phyloP scores from a whole-genome alignment of 2,329 filamentous ascomycete species.

The Stylonectria norvegica region DNA sequence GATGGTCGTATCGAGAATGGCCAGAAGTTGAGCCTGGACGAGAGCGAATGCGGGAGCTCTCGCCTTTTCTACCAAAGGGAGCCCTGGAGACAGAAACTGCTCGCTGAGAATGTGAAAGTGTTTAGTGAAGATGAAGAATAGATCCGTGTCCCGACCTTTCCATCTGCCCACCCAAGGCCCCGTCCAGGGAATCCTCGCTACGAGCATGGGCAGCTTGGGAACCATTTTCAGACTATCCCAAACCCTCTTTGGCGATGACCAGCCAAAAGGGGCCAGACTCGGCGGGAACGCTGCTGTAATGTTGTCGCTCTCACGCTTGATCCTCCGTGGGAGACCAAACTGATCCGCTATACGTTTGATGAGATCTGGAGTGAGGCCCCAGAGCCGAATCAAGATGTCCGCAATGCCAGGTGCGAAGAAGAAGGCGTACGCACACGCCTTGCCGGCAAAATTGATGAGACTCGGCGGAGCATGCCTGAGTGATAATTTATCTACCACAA shows the following conservation, averaged over 20 bases:
- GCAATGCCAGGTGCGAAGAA: slow-evolving; percentile 87
- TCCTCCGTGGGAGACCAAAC: slow-evolving; percentile 59
- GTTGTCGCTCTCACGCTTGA: slow-evolving; percentile 56
- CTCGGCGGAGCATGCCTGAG: slow-evolving; percentile 63
- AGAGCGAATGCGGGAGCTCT: slow-evolving; percentile 74
- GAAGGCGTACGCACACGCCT: slow-evolving; percentile 88
- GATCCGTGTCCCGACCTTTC: slow-evolving; percentile 81
- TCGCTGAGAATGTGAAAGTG: slow-evolving; percentile 77
- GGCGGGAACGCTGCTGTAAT: slow-evolving; percentile 69
- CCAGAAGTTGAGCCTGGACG: slow-evolving; percentile 77
- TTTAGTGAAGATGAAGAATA: slow-evolving; percentile 90
- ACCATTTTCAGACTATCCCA: slow-evolving; percentile 61
- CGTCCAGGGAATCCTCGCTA: slow-evolving; percentile 75
- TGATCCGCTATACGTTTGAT: slow-evolving; percentile 70
- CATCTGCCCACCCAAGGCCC: slow-evolving; percentile 82
- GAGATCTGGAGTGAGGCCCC: slow-evolving; percentile 66
- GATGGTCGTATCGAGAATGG: slow-evolving; percentile 77
- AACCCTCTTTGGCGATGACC: slow-evolving; percentile 50
- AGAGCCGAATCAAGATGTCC: slow-evolving; percentile 77
- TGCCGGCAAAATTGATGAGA: slow-evolving; percentile 81
- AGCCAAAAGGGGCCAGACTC: slow-evolving; percentile 54
- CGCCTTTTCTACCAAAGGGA: slow-evolving; percentile 54
- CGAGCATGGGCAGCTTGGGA: slow-evolving; percentile 62
- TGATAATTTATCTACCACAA: slow-evolving; percentile 87
- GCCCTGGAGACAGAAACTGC: slow-evolving; percentile 61